Percentiles rank a stretch among this genome's conserved stretches.
Conservation (phyloP, 768 basidiomycete species). For the Gautieria morchelliformis region DNA sequence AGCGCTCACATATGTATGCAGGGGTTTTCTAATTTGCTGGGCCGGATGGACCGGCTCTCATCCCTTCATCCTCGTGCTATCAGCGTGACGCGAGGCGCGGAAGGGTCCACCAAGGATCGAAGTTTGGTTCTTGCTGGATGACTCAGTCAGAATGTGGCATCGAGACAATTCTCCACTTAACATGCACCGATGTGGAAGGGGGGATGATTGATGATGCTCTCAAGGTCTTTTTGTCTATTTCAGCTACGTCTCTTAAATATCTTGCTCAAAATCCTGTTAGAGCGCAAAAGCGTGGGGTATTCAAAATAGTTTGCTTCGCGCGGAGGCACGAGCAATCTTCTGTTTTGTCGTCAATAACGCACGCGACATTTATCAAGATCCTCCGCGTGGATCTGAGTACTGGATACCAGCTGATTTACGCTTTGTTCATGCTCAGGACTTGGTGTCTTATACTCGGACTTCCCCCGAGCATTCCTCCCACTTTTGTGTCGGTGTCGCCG, state of each 20-base stretch:
- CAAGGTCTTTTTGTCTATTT: constrained; percentile 55
- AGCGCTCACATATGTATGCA: constrained; percentile 21
- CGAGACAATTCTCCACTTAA: constrained; percentile 89
- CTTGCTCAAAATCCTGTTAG: constrained; percentile 23
- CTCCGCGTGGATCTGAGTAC: constrained; percentile 87
- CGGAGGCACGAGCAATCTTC: constrained; percentile 49
- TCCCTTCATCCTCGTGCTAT: constrained; percentile 71
- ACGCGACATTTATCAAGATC: no score
- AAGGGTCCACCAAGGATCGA: constrained; percentile 82
- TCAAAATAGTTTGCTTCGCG: no score
- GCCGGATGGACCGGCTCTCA: no score
- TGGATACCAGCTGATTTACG: constrained; percentile 80
- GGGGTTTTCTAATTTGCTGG: constrained; percentile 87
- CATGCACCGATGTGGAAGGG: constrained; percentile 93
- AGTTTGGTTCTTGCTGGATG: constrained; percentile 78
- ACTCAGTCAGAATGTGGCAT: constrained; percentile 71
- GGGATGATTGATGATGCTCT: constrained; percentile 83
- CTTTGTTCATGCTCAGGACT: no score
- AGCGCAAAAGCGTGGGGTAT: constrained; percentile 71
- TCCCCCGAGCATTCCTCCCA: constrained; percentile 66
- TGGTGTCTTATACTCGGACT: constrained; percentile 87
- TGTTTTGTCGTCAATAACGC: no score
- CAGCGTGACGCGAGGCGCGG: constrained; percentile 96
- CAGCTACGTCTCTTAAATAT: constrained; percentile 5
- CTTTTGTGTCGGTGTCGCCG: no score